Evolutionary conservation across 2,329 filamentous ascomycete genomes (phyloP), one percentile per base, ranked within the genome.

Genomic region (Metarhizium humberi): DNA sequence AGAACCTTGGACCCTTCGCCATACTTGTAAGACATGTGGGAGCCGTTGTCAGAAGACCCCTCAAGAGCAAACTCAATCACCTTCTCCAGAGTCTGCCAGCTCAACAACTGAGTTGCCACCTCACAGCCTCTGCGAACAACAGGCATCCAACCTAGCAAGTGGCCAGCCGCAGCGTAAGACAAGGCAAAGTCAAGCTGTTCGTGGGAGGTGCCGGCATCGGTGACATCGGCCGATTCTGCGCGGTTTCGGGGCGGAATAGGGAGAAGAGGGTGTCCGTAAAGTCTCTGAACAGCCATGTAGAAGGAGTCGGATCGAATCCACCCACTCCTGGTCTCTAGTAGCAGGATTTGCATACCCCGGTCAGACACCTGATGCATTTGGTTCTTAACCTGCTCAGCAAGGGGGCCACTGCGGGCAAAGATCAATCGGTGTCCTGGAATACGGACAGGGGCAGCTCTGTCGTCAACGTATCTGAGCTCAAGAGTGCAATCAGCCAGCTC

Each of bases 161-260:
- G 73, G 0, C 84, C 86, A 5, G 83, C 79, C 30, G 84, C 82
- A 49, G 84, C 78, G 62, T 87, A 87, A 29, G 82, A 81, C 20
- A 89, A 69, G n/a, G 78, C 78, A 58, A 81, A 80, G 36, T 76
- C 71, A 56, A 82, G 75, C 20, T 73, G 75, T 7, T 78, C 75
- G 25, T 64, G 61, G 48, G 68, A 59, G 51, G 72, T 67, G 25
- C 75, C 69, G 54, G 73, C 68, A 62, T 74, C 63, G 0, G 66
- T 64, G 34, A 72, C 61, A 2, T 69, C 65, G 5, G 61, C 62
- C 11, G 65, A 63, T 25, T 70, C 64, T 29, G 61, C 52, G 8
- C 60, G 59, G 38, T 59, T 60, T 30, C 61, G 64, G 30, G 65
- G 66, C 1, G 66, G 69, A 2, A 69, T 63, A 6, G 63, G 64